A percentile compares a stretch with the other conserved stretches of the same genome.
Conservation (phyloP, 257 asterid genomes). For the Cordia subcordata region DNA sequence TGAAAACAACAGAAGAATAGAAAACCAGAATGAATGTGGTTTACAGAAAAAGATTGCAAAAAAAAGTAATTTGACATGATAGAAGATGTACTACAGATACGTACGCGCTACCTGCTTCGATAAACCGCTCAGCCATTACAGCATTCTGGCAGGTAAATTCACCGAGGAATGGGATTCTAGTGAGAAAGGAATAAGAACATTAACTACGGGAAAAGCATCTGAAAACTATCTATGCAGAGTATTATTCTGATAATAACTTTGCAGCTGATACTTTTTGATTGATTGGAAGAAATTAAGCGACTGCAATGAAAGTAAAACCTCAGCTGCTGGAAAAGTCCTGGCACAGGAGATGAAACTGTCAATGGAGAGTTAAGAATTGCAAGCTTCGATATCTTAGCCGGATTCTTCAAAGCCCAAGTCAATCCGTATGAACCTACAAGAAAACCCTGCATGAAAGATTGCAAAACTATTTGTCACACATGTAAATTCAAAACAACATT, state of each 20-base stretch:
- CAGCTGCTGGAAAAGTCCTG: constrained; percentile 90
- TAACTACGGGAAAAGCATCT: constrained; percentile 7
- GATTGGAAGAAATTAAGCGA: not conserved
- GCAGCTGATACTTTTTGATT: not conserved
- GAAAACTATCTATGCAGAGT: not conserved
- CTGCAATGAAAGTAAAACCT: constrained; percentile 38
- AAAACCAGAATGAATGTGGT: not conserved
- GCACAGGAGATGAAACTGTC: constrained; percentile 86
- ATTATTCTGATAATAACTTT: not conserved
- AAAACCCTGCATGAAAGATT: constrained; percentile 60
- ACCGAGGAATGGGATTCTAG: constrained; percentile 89
- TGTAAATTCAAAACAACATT: not conserved
- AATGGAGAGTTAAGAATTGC: constrained; percentile 80
- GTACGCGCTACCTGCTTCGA: constrained; percentile 99
- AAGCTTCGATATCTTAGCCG: constrained; percentile 68
- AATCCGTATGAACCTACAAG: constrained; percentile 94
- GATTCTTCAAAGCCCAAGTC: constrained; percentile 91
- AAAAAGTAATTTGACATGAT: constrained; percentile 5
- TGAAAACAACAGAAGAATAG: too few species aligned
- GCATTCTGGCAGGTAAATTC: constrained; percentile 97
- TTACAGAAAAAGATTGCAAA: not conserved
- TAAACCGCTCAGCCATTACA: constrained; percentile 93
- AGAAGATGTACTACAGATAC: constrained; percentile 50
- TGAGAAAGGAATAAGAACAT: constrained; percentile 18
- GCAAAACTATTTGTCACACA: not conserved